These are phyloP conservation scores for Phallus indusiatus DNA, from an alignment of 768 basidiomycete genomes.

Conservation along the genomic window DNA sequence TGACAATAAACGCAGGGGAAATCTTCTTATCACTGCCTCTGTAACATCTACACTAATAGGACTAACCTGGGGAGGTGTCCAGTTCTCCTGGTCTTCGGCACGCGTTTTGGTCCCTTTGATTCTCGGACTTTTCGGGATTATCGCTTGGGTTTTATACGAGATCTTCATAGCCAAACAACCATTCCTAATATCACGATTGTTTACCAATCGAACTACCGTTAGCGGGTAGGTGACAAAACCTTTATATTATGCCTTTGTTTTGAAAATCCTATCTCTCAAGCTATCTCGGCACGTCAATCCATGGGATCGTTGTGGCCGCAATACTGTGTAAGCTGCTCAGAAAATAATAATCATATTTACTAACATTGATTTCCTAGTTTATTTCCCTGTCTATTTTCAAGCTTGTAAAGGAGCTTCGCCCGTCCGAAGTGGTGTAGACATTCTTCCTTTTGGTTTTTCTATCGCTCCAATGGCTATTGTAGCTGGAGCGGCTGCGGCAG, in stretches of 20 bases:
- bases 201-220: conserved; percentile 29
- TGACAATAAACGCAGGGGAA: conserved; percentile 26
- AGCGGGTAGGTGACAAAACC: conserved; percentile 23
- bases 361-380: conserved; percentile 21
- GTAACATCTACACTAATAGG: conserved; percentile 29
- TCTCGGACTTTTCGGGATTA: conserved; percentile 31
- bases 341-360: conserved; percentile 11
- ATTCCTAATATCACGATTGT: conserved; percentile 11
- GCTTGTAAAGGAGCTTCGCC: conserved; percentile 31
- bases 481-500: conserved; percentile 23
- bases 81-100: conserved; percentile 32
- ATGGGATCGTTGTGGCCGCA: conserved; percentile 12
- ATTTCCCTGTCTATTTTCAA: conserved; percentile 39
- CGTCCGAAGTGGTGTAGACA: conserved; percentile 26
- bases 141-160: conserved; percentile 33
- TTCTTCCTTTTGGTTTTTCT: conserved; percentile 25
- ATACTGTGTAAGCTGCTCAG: not conserved
- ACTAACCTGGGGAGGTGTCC: conserved; percentile 40
- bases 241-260: not conserved
- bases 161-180: conserved; percentile 14
- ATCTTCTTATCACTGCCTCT: conserved; percentile 29
- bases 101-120: conserved; percentile 33
- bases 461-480: conserved; percentile 32
- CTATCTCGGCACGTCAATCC: conserved; percentile 26
- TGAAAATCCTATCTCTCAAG: conserved; percentile 14